phyloP scores from a whole-genome alignment of 2,329 filamentous ascomycete species.

The Botryosphaeria dothidea region DNA sequence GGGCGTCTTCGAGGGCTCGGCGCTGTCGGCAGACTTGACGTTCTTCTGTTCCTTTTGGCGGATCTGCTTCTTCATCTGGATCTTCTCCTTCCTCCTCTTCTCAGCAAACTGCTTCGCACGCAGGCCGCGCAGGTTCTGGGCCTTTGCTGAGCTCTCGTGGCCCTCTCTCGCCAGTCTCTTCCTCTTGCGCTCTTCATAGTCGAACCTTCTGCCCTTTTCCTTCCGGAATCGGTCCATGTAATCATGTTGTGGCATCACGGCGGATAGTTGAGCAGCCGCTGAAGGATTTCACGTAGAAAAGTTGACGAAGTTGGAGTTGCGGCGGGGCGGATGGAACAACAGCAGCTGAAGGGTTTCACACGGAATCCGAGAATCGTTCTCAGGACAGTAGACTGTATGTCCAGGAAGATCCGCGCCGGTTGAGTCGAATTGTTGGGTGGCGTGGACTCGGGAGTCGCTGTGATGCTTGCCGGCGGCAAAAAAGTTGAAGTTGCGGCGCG shows the following conservation, averaged over 20 bases:
- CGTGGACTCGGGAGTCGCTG: too few relatives aligned
- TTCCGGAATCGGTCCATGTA: slow-evolving; percentile 75
- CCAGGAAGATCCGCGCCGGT: too few relatives aligned
- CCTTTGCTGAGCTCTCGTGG: slow-evolving; percentile 84
- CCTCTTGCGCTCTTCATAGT: slow-evolving; percentile 84
- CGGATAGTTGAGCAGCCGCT: too few relatives aligned
- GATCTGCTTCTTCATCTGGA: slow-evolving; percentile 55
- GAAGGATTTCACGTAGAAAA: too few relatives aligned
- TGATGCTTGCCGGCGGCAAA: slow-evolving; percentile 21
- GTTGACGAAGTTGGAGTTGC: too few relatives aligned
- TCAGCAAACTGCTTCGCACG: slow-evolving; percentile 91
- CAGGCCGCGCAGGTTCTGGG: slow-evolving; percentile 89
- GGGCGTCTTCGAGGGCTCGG: slow-evolving; percentile 77
- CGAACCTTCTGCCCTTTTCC: slow-evolving; percentile 58
- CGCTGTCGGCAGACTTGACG: slow-evolving; percentile 78
- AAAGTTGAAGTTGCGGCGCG: neutral
- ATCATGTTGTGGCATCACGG: slow-evolving; percentile 73
- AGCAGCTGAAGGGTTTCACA: too few relatives aligned
- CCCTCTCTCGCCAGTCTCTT: slow-evolving; percentile 87
- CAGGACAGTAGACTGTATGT: too few relatives aligned
- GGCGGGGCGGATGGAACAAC: too few relatives aligned
- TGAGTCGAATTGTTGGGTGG: too few relatives aligned
- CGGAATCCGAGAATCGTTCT: too few relatives aligned
- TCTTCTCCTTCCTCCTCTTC: slow-evolving; percentile 89
- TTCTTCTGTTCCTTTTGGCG: slow-evolving; percentile 94